Conservation (phyloP, 805 yeast genomes). For the Saccharomycopsis amapae region DNA sequence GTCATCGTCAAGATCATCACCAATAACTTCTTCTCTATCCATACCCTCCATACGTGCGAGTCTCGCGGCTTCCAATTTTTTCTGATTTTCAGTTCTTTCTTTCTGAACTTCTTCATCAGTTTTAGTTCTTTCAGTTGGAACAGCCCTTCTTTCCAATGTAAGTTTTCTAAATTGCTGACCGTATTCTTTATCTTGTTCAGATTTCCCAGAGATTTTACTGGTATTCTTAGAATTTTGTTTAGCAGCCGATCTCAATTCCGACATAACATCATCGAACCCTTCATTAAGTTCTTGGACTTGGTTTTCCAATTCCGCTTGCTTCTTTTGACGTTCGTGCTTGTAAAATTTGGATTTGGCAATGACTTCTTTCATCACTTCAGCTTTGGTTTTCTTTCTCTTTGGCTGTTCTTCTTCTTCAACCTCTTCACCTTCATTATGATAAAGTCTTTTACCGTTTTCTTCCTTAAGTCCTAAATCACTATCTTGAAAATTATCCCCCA, state of each 20-base stretch:
- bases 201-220: conserved; percentile 30
- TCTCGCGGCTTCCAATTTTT: conserved; percentile 61
- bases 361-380: conserved; percentile 80
- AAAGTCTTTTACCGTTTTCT: conserved; percentile 22
- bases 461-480: conserved; percentile 36
- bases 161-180: conserved; percentile 61
- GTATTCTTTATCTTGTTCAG: conserved; percentile 42
- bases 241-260: conserved; percentile 35
- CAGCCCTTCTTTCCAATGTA: conserved; percentile 66
- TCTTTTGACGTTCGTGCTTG: conserved; percentile 66
- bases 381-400: conserved; percentile 63
- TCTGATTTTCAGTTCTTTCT: conserved; percentile 55
- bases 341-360: conserved; percentile 76
- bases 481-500: conserved; percentile 49
- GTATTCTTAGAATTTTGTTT: conserved; percentile 20
- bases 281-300: conserved; percentile 65
- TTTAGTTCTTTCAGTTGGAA: conserved; percentile 74
- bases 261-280: conserved; percentile 63
- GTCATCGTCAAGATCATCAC: conserved; percentile 51
- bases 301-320: conserved; percentile 52
- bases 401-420: conserved; percentile 38
- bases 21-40: conserved; percentile 43
- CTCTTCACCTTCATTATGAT: conserved; percentile 29
- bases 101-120: conserved; percentile 62
- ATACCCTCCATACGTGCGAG: conserved; percentile 67